Conservation (phyloP, 495 filamentous ascomycete genomes). For the Penicillium salamii region DNA sequence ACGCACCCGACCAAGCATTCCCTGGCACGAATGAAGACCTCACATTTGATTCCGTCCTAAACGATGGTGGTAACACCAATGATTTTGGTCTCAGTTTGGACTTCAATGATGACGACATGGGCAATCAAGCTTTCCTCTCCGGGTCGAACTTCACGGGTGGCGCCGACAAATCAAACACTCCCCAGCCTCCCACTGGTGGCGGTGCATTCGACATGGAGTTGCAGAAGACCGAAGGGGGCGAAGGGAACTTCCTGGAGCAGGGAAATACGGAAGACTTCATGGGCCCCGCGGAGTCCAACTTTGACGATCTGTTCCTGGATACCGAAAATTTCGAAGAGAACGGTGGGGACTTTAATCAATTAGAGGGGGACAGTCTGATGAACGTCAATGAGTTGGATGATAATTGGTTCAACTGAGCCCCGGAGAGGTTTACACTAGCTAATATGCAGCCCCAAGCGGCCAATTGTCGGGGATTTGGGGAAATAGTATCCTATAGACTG, state of each 20-base stretch:
- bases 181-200: conserved; percentile 32
- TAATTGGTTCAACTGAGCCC: conserved; percentile 40
- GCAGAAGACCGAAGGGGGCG: conserved; percentile 23
- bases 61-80: conserved; percentile 32
- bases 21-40: conserved; percentile 28
- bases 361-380: conserved; percentile 43
- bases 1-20: conserved; percentile 17
- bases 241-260: conserved; percentile 14
- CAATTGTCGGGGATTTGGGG: not conserved
- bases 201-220: conserved; percentile 45
- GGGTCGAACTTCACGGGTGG: conserved; percentile 32
- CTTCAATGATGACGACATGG: conserved; percentile 44
- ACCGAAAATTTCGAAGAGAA: conserved; percentile 37
- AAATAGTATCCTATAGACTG: conserved; percentile 9
- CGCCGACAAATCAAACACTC: conserved; percentile 21
- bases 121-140: conserved; percentile 43
- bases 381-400: conserved; percentile 45
- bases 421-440: not conserved
- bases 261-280: conserved; percentile 38
- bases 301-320: conserved; percentile 51
- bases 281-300: conserved; percentile 46
- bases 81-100: conserved; percentile 47
- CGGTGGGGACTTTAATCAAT: conserved; percentile 33
- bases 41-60: conserved; percentile 39
- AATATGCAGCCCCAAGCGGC: not conserved